Conservation (phyloP, 768 basidiomycete genomes). For the Macrocybe gigantea region DNA sequence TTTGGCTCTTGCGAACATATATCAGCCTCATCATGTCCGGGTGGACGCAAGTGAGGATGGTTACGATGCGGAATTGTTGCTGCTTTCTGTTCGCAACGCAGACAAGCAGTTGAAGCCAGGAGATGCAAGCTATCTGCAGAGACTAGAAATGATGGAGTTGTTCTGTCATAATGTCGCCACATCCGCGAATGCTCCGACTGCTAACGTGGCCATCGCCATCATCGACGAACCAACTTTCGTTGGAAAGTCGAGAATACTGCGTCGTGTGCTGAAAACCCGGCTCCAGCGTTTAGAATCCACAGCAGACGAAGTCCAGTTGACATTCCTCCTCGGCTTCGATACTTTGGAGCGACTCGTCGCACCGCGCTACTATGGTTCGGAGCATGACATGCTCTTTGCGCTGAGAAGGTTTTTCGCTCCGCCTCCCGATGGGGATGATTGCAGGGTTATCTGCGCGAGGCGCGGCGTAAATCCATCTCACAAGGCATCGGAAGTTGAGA, state of each 20-base stretch:
- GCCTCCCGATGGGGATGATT: slow-evolving; percentile 37
- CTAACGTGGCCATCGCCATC: slow-evolving; percentile 72
- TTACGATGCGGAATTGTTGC: slow-evolving; percentile 71
- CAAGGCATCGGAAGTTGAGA: slow-evolving; percentile 6
- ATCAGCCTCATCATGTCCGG: slow-evolving; percentile 14
- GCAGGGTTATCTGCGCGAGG: slow-evolving; percentile 53
- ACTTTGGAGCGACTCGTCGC: slow-evolving; percentile 79
- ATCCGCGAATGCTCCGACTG: slow-evolving; percentile 5
- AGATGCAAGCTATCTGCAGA: slow-evolving; percentile 72
- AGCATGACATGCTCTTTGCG: slow-evolving; percentile 46
- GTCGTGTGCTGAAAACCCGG: slow-evolving; percentile 38
- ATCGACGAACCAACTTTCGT: slow-evolving; percentile 88
- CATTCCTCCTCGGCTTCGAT: slow-evolving; percentile 78
- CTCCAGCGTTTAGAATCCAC: slow-evolving; percentile 16
- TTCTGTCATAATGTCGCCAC: slow-evolving; percentile 43
- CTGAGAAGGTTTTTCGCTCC: slow-evolving; percentile 56
- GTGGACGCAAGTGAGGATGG: slow-evolving; percentile 13
- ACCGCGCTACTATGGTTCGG: slow-evolving; percentile 64
- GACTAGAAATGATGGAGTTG: slow-evolving; percentile 83
- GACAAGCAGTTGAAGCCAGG: slow-evolving; percentile 71
- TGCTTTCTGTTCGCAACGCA: slow-evolving; percentile 81
- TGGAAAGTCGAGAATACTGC: slow-evolving; percentile 64
- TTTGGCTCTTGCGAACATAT: slow-evolving; percentile 60
- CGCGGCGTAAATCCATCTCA: slow-evolving; percentile 19
- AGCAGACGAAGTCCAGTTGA: slow-evolving; percentile 34